These are phyloP conservation scores for Chlorella ohadii DNA, from an alignment of 139 green algal genomes.

Conservation along the genomic window DNA sequence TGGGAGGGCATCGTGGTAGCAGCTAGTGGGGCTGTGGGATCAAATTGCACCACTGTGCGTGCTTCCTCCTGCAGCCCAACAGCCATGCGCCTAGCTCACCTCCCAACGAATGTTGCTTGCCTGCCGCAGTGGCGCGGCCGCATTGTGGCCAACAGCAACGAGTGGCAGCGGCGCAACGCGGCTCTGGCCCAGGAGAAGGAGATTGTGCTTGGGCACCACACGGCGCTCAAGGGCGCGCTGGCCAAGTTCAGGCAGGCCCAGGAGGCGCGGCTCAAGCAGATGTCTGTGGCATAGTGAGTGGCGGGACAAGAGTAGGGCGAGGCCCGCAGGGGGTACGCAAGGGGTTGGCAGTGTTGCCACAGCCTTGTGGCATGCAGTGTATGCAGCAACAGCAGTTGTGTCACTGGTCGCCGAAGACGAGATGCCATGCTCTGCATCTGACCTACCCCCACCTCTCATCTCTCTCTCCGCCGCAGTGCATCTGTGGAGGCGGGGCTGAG, in stretches of 20 bases:
- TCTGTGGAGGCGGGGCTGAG: conserved; percentile 56
- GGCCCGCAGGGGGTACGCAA: no score
- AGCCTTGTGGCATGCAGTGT: no score
- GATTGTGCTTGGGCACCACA: conserved; percentile 84
- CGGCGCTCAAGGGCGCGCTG: conserved; percentile 72
- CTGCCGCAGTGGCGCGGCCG: conserved; percentile 53
- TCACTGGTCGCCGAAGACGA: no score
- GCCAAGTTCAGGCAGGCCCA: conserved; percentile 64
- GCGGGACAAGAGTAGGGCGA: no score
- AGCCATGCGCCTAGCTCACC: background rate
- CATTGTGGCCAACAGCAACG: conserved; percentile 68
- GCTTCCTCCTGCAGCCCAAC: background rate
- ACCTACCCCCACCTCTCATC: background rate
- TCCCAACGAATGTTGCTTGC: background rate
- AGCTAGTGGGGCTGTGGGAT: no score
- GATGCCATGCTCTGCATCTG: no score
- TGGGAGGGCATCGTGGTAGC: no score
- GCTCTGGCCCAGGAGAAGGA: conserved; percentile 87
- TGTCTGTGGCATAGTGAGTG: conserved; percentile 33
- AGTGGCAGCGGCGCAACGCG: conserved; percentile 85
- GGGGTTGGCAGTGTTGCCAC: no score
- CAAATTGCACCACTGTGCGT: background rate
- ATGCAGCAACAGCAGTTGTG: no score
- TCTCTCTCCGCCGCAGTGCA: conserved; percentile 16
- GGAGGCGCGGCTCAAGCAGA: conserved; percentile 66